Evolutionary conservation across 331 rosid species (phyloP), one percentile per base, ranked within the genome.

Genomic region (Quercus phellos): DNA sequence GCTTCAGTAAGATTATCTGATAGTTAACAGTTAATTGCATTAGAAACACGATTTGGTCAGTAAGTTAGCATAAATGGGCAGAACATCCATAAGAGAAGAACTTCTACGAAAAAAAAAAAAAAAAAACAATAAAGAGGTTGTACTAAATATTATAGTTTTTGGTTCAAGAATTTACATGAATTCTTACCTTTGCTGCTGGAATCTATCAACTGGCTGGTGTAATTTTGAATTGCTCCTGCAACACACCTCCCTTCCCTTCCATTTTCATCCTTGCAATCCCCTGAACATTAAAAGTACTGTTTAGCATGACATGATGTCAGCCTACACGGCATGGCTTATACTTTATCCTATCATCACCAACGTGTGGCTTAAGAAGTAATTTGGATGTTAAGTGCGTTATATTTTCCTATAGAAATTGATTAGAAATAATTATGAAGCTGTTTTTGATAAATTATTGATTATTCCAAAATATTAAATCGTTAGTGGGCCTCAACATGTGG

Each of bases 1-100:
- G 97, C 86, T 77, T 94, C 90, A 11, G 98, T 90, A 80, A 94
- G 96, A 79, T 94, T 94, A 74, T 90, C 98, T 94, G 84, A 22
- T 63, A 13, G 53, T 35, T 6, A 73, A 73, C 29, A 70, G 50
- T 54, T 13, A 66, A 64, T 73, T 35, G 63, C 26, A 29, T 60
- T 34, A 6, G 46, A 77, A 56, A 55, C 68, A 78, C 21, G 78
- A 79, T 63, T 74, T 55, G 68, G 35, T 67, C 5, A 71, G 74
- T 22, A 22, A 51, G 67, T 19, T 55, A 46, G 17, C 56, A 4
- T 16, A 13, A 26, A 19, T 7, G 13, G 27, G 32, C 60, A 51
- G 26, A 51, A 27, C 51, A 66, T 30, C 16, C 51, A 34, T 7
- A 26, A 70, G 5, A 26, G 74, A 14, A 53, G 22, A 30, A 14